Evolutionary conservation across 257 asterid species (phyloP), one percentile per base, ranked within the genome.

Genomic region (Solanum piurae): DNA sequence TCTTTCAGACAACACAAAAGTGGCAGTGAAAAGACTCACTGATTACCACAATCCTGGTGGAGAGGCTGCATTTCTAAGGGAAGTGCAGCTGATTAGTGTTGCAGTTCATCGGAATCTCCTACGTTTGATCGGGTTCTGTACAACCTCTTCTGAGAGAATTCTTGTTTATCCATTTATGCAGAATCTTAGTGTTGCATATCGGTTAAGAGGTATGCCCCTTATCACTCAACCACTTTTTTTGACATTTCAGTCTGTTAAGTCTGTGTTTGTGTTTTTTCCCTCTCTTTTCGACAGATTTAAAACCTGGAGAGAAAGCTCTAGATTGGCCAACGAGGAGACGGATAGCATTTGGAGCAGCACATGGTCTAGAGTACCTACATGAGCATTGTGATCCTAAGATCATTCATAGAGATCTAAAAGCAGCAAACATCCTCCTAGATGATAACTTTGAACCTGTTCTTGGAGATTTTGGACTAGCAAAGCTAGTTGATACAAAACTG

Each of bases 111-210:
- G 92, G 88, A 96, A 96, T 91, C 90, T 96, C 84, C 98, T 96
- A 60, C 94, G 95, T 2, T 87, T 96, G 87, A 93, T 95, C 33
- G 99, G 99, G 7, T 94, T 90, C 89, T 95, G 99, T 85, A 94
- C 95, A 58, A 95, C 99, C 86, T 73, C 92, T 0, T 93, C 98
- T 0, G 99, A 96, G 93, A 90, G 93, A 87, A 93, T 96, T 71
- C 98, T 95, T 18, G 98, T 96, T 44, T 96, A 96, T 86, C 99
- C 99, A 0, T 96, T 96, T 83, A 95, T 96, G 98, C 96, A 91
- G 71, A 95, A 96, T 88, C 96, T 95, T 86, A 95, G 98, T 49
- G 95, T 96, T 46, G 99, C 98, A 10, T 94, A 95, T 94, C 98
- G 93, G 75, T 91, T 96, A 83, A 89, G 99, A 89, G 99, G 99